Evolutionary conservation across 2,329 filamentous ascomycete genomes (phyloP).

Genomic region (Drechslerella stenobrocha): DNA sequence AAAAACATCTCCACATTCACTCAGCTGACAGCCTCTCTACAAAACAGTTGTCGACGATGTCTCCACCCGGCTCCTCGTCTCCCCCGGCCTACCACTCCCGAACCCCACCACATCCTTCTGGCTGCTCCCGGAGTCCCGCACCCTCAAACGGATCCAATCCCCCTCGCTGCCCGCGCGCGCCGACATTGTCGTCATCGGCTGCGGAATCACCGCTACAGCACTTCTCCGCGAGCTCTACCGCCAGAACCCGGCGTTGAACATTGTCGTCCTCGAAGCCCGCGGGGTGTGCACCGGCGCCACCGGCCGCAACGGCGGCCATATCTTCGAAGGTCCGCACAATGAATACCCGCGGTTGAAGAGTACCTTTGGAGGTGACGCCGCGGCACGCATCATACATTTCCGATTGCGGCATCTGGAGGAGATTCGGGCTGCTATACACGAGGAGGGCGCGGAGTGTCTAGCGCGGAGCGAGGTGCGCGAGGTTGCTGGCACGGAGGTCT

Average conservation of each 20-base stretch:
- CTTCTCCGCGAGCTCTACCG: conserved; percentile 55
- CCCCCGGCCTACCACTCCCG: conserved; percentile 57
- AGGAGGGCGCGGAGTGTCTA: conserved; percentile 52
- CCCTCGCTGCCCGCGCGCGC: conserved; percentile 55
- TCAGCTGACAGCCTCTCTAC: conserved; percentile 20
- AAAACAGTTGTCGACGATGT: conserved; percentile 23
- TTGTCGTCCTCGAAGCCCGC: conserved; percentile 62
- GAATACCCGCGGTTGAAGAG: conserved; percentile 55
- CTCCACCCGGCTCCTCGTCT: conserved; percentile 11
- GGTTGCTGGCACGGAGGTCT: conserved; percentile 60
- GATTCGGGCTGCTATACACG: conserved; percentile 56
- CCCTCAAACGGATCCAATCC: conserved; percentile 55
- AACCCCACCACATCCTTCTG: conserved; percentile 59
- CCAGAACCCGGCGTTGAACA: conserved; percentile 31
- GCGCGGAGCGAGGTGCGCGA: conserved; percentile 55
- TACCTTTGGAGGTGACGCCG: conserved; percentile 55
- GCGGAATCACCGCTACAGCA: conserved; percentile 61
- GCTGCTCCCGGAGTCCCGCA: conserved; percentile 58
- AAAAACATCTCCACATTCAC: conserved; percentile 27
- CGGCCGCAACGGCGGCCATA: conserved; percentile 62
- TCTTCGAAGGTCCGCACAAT: conserved; percentile 59
- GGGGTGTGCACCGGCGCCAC: conserved; percentile 61
- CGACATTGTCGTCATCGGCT: conserved; percentile 62
- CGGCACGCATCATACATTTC: conserved; percentile 58
- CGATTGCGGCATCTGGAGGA: conserved; percentile 57